Evolutionary conservation across 2,329 filamentous ascomycete genomes (phyloP).

Genomic region (Fusarium sp.): DNA sequence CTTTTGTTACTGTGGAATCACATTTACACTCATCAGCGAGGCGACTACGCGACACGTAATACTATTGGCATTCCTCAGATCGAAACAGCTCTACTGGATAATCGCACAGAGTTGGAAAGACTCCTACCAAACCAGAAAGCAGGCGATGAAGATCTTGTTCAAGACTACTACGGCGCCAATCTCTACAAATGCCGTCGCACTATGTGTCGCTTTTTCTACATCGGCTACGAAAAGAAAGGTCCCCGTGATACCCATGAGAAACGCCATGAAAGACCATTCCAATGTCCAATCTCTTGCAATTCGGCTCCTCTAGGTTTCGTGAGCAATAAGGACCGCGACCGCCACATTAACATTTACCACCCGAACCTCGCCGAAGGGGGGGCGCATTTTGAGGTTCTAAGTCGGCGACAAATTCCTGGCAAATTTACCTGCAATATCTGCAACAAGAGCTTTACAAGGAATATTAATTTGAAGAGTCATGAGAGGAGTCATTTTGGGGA

Average conservation of each 20-base stretch:
- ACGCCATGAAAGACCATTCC: conserved; percentile 1
- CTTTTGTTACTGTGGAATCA: background rate
- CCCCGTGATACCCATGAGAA: background rate
- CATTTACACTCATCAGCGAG: conserved; percentile 11
- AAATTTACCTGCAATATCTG: background rate
- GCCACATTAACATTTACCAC: conserved; percentile 2
- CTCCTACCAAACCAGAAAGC: accelerated
- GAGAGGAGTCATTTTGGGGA: conserved; percentile 13
- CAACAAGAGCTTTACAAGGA: background rate
- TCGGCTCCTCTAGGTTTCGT: background rate
- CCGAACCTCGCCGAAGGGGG: accelerated
- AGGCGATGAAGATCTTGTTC: background rate
- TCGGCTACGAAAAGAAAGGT: background rate
- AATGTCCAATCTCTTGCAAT: background rate
- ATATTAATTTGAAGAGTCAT: background rate
- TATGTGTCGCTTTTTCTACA: conserved; percentile 1
- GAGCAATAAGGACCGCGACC: background rate
- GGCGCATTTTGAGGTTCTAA: background rate
- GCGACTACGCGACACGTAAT: background rate
- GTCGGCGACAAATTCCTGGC: background rate
- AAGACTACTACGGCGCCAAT: background rate
- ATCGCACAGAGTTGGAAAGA: background rate
- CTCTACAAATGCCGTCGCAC: background rate
- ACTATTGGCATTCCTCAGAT: background rate
- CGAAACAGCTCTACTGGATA: background rate